Conservation (phyloP, 108 stramenopile species). For the Hondaea fermentalgiana region DNA sequence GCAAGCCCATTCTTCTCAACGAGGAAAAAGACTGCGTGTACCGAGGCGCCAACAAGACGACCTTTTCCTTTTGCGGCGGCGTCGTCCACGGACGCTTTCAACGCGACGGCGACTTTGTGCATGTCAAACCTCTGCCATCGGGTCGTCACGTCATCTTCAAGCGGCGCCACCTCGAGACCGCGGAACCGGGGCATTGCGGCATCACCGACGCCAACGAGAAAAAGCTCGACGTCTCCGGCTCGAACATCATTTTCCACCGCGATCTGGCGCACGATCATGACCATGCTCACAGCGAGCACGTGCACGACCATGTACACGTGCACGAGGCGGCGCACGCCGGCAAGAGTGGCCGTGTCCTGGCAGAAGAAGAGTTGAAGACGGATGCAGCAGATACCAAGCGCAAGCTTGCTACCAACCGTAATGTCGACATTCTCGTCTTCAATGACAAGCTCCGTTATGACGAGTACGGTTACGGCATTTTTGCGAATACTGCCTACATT, state of each 20-base stretch:
- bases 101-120: neutral
- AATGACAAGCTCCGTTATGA: neutral
- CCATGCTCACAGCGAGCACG: neutral
- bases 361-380: neutral
- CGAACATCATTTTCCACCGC: neutral
- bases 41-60: neutral
- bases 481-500: neutral
- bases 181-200: neutral
- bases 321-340: too few relatives aligned
- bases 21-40: neutral
- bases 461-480: neutral
- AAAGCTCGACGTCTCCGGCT: neutral
- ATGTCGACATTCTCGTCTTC: neutral
- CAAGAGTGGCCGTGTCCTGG: too few relatives aligned
- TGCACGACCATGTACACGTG: too few relatives aligned
- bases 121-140: neutral
- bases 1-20: neutral
- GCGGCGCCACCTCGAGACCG: neutral
- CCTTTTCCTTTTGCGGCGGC: neutral
- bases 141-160: neutral
- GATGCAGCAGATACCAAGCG: neutral
- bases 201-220: neutral
- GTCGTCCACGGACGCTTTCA: neutral
- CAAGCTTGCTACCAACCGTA: neutral
- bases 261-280: neutral